Conservation (phyloP, 108 stramenopile genomes). For the Ochromonas danica region DNA sequence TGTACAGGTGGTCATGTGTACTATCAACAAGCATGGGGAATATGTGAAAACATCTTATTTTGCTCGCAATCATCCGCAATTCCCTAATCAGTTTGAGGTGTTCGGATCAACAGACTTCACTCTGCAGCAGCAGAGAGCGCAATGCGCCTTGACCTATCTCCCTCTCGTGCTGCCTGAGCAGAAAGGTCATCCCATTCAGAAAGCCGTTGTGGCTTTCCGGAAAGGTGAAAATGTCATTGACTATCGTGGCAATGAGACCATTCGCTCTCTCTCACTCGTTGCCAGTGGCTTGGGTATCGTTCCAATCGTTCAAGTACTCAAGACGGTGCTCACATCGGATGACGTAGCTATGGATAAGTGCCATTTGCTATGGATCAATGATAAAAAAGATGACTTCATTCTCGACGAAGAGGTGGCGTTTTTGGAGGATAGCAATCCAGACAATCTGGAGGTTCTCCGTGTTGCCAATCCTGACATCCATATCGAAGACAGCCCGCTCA, state of each 20-base stretch:
- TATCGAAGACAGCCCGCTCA: not conserved
- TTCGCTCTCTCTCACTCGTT: slow-evolving; percentile 69
- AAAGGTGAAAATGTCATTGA: slow-evolving; percentile 57
- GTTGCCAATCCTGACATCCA: not conserved
- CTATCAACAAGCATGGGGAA: too few relatives aligned
- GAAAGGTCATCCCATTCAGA: too few relatives aligned
- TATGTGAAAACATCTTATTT: too few relatives aligned
- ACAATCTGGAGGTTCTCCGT: not conserved
- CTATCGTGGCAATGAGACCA: slow-evolving; percentile 64
- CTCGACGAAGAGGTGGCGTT: not conserved
- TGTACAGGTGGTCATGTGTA: too few relatives aligned
- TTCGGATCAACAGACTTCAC: too few relatives aligned
- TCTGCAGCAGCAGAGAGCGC: too few relatives aligned
- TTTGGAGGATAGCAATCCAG: not conserved
- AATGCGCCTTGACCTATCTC: too few relatives aligned
- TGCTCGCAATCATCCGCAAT: too few relatives aligned
- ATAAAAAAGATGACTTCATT: not conserved
- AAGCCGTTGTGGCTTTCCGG: too few relatives aligned
- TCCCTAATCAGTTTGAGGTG: too few relatives aligned
- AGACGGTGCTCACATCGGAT: slow-evolving; percentile 44
- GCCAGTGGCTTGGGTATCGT: slow-evolving; percentile 65
- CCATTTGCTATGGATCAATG: not conserved
- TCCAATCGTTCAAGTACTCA: slow-evolving; percentile 66
- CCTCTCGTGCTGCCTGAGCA: too few relatives aligned
- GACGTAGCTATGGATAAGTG: not conserved